Evolutionary conservation across 148 eudicot genomes (phyloP).

Genomic region (Silene latifolia): DNA sequence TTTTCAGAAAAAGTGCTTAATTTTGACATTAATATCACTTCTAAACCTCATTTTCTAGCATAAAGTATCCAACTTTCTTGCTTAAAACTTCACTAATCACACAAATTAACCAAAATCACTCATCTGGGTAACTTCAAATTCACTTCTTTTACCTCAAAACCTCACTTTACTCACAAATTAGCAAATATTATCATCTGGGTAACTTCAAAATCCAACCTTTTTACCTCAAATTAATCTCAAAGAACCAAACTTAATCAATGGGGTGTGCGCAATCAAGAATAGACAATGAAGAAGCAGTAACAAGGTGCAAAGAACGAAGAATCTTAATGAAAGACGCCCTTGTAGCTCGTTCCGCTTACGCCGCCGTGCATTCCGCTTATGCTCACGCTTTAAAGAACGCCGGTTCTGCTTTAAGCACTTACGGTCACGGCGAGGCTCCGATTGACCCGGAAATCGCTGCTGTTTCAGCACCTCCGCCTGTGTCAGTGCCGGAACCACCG

Average conservation of each 20-base stretch:
- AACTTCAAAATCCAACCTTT: neutral
- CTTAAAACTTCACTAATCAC: slow-evolving; percentile 2
- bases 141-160: slow-evolving; percentile 1
- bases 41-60: neutral
- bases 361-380: slow-evolving; percentile 69
- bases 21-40: neutral
- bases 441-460: slow-evolving; percentile 7
- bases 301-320: slow-evolving; percentile 78
- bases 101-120: neutral
- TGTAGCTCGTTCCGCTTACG: slow-evolving; percentile 60
- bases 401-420: slow-evolving; percentile 78
- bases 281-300: slow-evolving; percentile 84
- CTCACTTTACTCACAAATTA: neutral
- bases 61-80: neutral
- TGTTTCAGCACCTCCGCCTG: slow-evolving; percentile 6
- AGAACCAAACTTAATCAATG: slow-evolving; percentile 31
- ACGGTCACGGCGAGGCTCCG: slow-evolving; percentile 67
- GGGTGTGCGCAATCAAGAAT: slow-evolving; percentile 96
- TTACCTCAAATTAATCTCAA: neutral
- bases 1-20: neutral
- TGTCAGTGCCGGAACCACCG: slow-evolving; percentile 12
- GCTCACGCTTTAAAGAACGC: slow-evolving; percentile 60
- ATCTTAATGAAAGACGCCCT: slow-evolving; percentile 92
- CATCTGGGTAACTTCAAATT: neutral
- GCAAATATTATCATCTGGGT: slow-evolving; percentile 12